These are phyloP conservation scores for Vanrija sp. DNA, from an alignment of 1,284 basidiomycete species.

Conservation along the genomic window DNA sequence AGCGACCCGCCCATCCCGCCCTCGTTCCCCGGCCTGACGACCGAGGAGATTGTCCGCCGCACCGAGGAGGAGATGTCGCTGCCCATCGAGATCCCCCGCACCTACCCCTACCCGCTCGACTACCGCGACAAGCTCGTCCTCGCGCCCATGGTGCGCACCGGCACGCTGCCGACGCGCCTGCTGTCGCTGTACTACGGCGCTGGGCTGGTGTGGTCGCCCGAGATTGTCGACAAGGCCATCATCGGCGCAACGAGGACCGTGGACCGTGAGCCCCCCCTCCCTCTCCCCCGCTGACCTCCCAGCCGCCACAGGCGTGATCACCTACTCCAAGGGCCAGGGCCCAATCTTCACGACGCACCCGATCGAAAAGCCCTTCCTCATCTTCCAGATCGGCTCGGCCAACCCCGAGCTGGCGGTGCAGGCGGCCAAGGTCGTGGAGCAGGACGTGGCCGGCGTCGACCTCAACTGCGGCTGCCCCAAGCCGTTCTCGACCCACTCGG, in stretches of 20 bases:
- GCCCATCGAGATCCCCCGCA: conserved; percentile 31
- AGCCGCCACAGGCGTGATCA: conserved; percentile 85
- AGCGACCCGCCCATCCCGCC: background rate
- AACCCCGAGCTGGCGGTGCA: conserved; percentile 84
- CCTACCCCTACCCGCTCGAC: conserved; percentile 38
- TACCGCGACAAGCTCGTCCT: conserved; percentile 76
- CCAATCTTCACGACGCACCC: conserved; percentile 92
- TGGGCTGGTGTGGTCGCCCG: conserved; percentile 92
- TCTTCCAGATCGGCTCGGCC: conserved; percentile 81
- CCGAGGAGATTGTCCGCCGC: conserved; percentile 1
- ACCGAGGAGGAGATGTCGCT: conserved; percentile 33
- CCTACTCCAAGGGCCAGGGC: conserved; percentile 68
- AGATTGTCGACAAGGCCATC: conserved; percentile 94
- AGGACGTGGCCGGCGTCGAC: conserved; percentile 83
- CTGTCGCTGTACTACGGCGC: conserved; percentile 91
- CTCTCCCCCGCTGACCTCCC: conserved; percentile 15
- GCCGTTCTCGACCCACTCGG: conserved; percentile 88
- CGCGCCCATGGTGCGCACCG: conserved; percentile 93
- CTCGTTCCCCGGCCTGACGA: background rate
- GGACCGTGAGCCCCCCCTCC: conserved; percentile 61
- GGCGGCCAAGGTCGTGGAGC: conserved; percentile 78
- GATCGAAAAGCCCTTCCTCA: conserved; percentile 77
- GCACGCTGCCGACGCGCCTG: conserved; percentile 60
- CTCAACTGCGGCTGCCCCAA: conserved; percentile 74
- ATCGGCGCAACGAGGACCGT: conserved; percentile 77